Evolutionary conservation across 371 early-diverging fungal species (phyloP).

Genomic region (Synchytrium microbalum): DNA sequence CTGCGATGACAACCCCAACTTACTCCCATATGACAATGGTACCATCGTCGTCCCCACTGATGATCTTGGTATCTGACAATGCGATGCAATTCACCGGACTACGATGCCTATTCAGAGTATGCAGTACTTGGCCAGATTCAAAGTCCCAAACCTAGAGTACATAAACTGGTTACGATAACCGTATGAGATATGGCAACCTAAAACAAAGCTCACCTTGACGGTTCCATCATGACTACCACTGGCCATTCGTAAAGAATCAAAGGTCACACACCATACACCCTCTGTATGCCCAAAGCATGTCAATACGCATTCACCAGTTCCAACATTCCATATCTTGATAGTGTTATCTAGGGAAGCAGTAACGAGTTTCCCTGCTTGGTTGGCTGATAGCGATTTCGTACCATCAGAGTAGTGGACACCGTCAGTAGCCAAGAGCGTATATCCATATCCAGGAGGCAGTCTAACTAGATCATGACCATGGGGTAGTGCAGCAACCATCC

Average conservation of each 20-base stretch:
- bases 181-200: too few relatives aligned
- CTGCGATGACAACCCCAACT: too few relatives aligned
- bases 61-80: constrained; percentile 78
- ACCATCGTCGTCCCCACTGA: constrained; percentile 80
- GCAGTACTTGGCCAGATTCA: constrained; percentile 87
- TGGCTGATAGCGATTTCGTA: background rate
- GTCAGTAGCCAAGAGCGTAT: background rate
- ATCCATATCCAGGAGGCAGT: background rate
- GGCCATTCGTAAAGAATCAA: constrained; percentile 92
- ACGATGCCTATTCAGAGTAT: constrained; percentile 67
- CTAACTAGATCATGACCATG: too few relatives aligned
- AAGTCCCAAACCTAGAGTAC: constrained; percentile 98
- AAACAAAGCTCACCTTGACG: too few relatives aligned
- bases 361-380: constrained; percentile 17
- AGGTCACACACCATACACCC: constrained; percentile 84
- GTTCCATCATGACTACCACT: constrained; percentile 87
- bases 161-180: too few relatives aligned
- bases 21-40: constrained; percentile 75
- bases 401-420: too few relatives aligned
- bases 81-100: constrained; percentile 66
- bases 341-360: constrained; percentile 69
- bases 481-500: constrained; percentile 46
- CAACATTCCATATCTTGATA: constrained; percentile 88
- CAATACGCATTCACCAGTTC: constrained; percentile 87
- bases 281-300: constrained; percentile 88